Evolutionary conservation across 2,329 filamentous ascomycete genomes (phyloP), one percentile per base, ranked within the genome.

Genomic region (Sordariomycetes sp.): DNA sequence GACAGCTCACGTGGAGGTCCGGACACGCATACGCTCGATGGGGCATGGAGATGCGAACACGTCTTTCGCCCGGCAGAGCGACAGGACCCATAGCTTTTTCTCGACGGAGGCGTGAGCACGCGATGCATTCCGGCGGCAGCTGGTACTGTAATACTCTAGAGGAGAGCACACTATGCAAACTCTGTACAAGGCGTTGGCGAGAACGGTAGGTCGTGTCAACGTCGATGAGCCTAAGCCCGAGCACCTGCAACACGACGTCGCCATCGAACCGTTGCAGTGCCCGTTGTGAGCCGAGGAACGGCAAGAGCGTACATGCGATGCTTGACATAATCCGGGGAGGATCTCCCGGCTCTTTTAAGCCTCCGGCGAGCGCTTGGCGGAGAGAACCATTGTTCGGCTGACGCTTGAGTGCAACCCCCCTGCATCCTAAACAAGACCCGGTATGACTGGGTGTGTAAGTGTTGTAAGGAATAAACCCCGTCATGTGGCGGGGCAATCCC

Each of bases 351-450:
- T 20, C 3, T 20, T 5, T 50, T 20, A 8, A 2, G 3, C 22
- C 10, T 24, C n/a, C n/a, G n/a, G 22, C 2, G n/a, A 22, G n/a
- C 10, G 2, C 3, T 20, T 10, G n/a, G 10, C n/a, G 4, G 10
- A 20, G 6, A 15, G 22, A 50, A 50, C 45, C 22, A 24, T 50
- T 8, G 45, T 8, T 22, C n/a, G n/a, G 45, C 20, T 20, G 45
- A 50, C 20, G 20, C 45, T 22, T 50, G 45, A n/a, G 45, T 24
- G 20, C n/a, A 22, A 20, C 22, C 20, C 22, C 7, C 42, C 6
- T 45, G 10, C 2, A 69, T 72, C 61, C 82, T 77, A 8, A 32
- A n/a, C n/a, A n/a, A n/a, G n/a, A n/a, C n/a, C n/a, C n/a, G n/a
- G n/a, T n/a, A n/a, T n/a, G n/a, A n/a, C n/a, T n/a, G n/a, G n/a